Evolutionary conservation across 352 stramenopile species (phyloP).

Genomic region (Globisporangium carolinianum): DNA sequence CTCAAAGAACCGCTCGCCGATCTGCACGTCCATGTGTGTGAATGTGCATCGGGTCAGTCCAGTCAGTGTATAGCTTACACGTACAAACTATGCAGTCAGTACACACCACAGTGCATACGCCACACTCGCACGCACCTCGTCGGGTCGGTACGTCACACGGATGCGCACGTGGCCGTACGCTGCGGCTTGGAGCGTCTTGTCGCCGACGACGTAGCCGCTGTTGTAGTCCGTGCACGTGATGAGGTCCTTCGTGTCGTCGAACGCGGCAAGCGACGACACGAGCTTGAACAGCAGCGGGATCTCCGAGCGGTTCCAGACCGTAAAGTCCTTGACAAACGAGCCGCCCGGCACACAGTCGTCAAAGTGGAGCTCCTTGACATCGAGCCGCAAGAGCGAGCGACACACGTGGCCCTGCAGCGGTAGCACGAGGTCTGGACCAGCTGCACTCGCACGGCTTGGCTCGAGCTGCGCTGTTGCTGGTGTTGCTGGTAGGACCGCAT

Average conservation of each 20-base stretch:
- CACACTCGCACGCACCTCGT: slow-evolving; percentile 33
- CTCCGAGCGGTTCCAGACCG: slow-evolving; percentile 86
- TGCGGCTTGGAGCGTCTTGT: slow-evolving; percentile 73
- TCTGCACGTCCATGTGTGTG: slow-evolving; percentile 20
- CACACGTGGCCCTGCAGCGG: slow-evolving; percentile 79
- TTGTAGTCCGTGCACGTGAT: slow-evolving; percentile 86
- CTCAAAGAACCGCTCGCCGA: slow-evolving; percentile 83
- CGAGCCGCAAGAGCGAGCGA: slow-evolving; percentile 72
- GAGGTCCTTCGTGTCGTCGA: slow-evolving; percentile 62
- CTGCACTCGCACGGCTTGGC: background rate
- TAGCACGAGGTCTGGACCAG: slow-evolving; percentile 50
- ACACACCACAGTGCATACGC: background rate
- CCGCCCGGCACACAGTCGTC: slow-evolving; percentile 82
- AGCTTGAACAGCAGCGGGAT: slow-evolving; percentile 85
- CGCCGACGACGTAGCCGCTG: slow-evolving; percentile 74
- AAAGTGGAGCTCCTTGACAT: slow-evolving; percentile 87
- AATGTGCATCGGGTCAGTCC: background rate
- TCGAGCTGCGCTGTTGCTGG: background rate
- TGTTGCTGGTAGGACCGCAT: background rate
- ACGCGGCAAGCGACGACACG: slow-evolving; percentile 58
- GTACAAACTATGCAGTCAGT: too few species aligned
- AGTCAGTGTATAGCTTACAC: background rate
- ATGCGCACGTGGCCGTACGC: slow-evolving; percentile 83
- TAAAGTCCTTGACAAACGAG: slow-evolving; percentile 88
- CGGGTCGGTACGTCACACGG: slow-evolving; percentile 78